Evolutionary conservation across 768 basidiomycete genomes (phyloP), one percentile per base, ranked within the genome.

Genomic region (Mycena leptocephala): DNA sequence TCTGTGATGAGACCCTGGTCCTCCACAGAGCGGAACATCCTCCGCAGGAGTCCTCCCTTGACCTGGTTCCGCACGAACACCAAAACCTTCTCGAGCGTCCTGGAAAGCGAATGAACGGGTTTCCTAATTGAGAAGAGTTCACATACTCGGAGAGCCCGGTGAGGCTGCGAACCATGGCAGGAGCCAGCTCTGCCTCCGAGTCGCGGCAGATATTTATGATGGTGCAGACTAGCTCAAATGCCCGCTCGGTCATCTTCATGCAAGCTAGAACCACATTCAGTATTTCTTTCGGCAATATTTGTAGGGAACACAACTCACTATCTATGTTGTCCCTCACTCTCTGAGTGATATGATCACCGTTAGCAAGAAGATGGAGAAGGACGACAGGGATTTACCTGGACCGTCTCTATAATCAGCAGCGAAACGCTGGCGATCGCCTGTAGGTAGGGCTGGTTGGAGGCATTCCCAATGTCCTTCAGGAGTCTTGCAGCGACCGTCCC

Each of bases 121-220:
- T 28, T 33, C 43, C 16, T 3, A 16, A 39, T 37, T 1, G 37
- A 16, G n/a, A 55, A 56, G 33, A 35, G 28, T 8, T 41, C 46
- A 63, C 70, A 22, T 14, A 76, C 75, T 76, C 75, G 18, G 43
- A n/a, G 51, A 76, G 67, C 26, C 67, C 55, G 51, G 43, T 20
- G 11, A 76, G 46, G 55, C 63, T 76, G 26, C 69, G 62, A 16
- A 61, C 63, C 75, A 76, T 76, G 9, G 53, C 70, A 8, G 75
- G 62, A 5, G 75, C 62, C 11, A 76, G 41, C 32, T 70, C 69
- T 24, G 63, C 63, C 41, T 76, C 69, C 16, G 69, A 24, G 28
- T 71, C 63, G 24, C 41, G 30, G 69, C 51, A 64, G 62, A 76
- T 71, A n/a, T 76, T 76, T n/a, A 71, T 76, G 10, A 76, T 56